Evolutionary conservation across 768 basidiomycete genomes (phyloP).

Genomic region (Leccinum uliginosum): DNA sequence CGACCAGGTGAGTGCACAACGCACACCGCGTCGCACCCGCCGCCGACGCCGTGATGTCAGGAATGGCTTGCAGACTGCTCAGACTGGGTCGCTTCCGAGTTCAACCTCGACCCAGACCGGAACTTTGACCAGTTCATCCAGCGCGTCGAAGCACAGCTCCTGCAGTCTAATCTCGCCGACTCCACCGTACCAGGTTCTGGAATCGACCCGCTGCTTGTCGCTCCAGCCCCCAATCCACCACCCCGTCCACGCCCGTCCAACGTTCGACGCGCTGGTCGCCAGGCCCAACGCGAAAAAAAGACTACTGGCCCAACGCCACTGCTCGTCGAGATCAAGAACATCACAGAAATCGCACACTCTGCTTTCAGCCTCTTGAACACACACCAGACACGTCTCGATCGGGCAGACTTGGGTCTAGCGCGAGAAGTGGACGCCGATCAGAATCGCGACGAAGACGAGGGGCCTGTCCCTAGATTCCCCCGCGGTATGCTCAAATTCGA

Average conservation of each 20-base stretch:
- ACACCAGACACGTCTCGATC: conserved; percentile 57
- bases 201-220: conserved; percentile 33
- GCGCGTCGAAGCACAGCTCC: conserved; percentile 59
- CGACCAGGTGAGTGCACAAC: conserved; percentile 46
- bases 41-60: conserved; percentile 32
- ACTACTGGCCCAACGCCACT: conserved; percentile 42
- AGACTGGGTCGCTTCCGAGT: conserved; percentile 52
- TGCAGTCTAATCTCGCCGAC: conserved; percentile 67
- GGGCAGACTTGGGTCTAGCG: conserved; percentile 44
- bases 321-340: conserved; percentile 68
- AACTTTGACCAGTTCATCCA: conserved; percentile 50
- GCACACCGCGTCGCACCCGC: background rate
- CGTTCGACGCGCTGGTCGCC: conserved; percentile 2
- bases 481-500: conserved; percentile 73
- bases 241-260: conserved; percentile 2
- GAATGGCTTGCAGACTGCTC: conserved; percentile 77
- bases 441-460: conserved; percentile 53
- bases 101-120: conserved; percentile 41
- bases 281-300: conserved; percentile 10
- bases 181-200: conserved; percentile 72
- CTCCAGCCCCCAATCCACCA: conserved; percentile 5
- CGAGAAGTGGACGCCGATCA: conserved; percentile 42
- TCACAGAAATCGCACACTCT: conserved; percentile 84
- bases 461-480: conserved; percentile 78
- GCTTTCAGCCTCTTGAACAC: conserved; percentile 77